Evolutionary conservation across 1,139 yeast genomes (phyloP).

Genomic region (Blastobotrys ciferrii): DNA sequence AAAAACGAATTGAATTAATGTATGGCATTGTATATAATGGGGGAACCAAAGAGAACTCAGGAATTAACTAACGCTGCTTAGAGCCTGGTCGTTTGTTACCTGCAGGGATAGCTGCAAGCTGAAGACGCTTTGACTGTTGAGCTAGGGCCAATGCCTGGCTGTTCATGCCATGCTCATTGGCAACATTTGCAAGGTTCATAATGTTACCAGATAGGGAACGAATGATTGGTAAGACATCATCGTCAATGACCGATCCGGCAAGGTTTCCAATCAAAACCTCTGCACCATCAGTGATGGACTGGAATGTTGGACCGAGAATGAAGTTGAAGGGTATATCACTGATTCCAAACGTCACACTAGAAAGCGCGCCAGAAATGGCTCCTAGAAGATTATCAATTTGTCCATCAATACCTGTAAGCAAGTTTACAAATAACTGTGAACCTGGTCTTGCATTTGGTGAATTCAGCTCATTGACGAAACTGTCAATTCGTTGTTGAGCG

Average conservation of each 20-base stretch:
- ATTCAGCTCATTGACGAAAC: constrained; percentile 26
- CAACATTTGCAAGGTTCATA: constrained; percentile 21
- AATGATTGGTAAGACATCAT: constrained; percentile 24
- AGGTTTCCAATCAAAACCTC: constrained; percentile 34
- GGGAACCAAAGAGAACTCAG: too few species aligned
- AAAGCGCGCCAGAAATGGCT: constrained; percentile 25
- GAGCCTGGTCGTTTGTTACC: neutral
- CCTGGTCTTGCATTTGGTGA: constrained; percentile 29
- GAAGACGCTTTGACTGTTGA: neutral
- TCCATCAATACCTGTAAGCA: constrained; percentile 35
- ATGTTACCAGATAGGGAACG: constrained; percentile 25
- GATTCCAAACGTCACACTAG: constrained; percentile 30
- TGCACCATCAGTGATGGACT: constrained; percentile 35
- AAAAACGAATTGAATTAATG: neutral
- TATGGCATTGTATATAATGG: neutral
- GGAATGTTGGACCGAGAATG: constrained; percentile 34
- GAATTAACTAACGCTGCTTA: too few species aligned
- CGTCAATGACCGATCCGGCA: constrained; percentile 29
- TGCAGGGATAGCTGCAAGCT: neutral
- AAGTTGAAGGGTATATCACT: constrained; percentile 27
- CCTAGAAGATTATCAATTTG: constrained; percentile 36
- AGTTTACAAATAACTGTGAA: constrained; percentile 27
- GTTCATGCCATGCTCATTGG: constrained; percentile 20
- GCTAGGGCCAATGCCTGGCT: constrained; percentile 6
- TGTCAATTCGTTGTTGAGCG: constrained; percentile 30